Evolutionary conservation across 208 protist species (phyloP), one percentile per base, ranked within the genome.

Genomic region (Trypanosoma congolense): DNA sequence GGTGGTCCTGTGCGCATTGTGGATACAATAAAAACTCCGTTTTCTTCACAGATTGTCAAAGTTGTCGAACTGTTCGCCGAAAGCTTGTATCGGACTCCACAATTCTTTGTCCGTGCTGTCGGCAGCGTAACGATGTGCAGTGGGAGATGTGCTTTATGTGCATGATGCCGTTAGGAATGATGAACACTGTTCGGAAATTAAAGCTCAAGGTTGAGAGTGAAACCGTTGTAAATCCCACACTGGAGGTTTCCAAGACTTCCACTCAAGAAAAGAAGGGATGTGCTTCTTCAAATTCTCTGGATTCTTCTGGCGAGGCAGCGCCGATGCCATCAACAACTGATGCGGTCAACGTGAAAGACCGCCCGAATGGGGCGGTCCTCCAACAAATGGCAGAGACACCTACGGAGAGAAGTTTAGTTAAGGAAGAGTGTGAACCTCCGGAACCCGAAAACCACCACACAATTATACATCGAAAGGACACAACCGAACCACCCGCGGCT

Each of bases 121-220:
- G 44, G 9, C 65, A 68, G 14, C 75, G 65, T 24, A 89, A 90
- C 53, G 87, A 90, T 56, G 71, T 75, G 16, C 77, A 82, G 14
- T 93, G 82, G 82, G 82, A 93, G 56, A 58, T 93, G 44, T 93
- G 87, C 51, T 60, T 68, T 42, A n/a, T 56, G 12, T 74, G 68
- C 38, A 63, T 74, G 60, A 47, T 48, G 18, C 61, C 60, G 16
- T 36, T 74, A 19, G 50, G 55, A 22, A 52, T 73, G 54, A 49
- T 92, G 85, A 21, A 40, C 75, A 70, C 54, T 61, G 43, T 81
- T 65, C 9, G 19, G 29, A 61, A 49, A 29, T 22, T 52, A 1
- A 28, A 51, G 21, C 2, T 19, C 0, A 53, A 47, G 18, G 4
- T 42, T 29, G 3, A 35, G 9, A 55, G 30, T n/a, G 31, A 35